Evolutionary conservation across 2,329 filamentous ascomycete genomes (phyloP), one percentile per base, ranked within the genome.

Genomic region (Talaromyces sp.): DNA sequence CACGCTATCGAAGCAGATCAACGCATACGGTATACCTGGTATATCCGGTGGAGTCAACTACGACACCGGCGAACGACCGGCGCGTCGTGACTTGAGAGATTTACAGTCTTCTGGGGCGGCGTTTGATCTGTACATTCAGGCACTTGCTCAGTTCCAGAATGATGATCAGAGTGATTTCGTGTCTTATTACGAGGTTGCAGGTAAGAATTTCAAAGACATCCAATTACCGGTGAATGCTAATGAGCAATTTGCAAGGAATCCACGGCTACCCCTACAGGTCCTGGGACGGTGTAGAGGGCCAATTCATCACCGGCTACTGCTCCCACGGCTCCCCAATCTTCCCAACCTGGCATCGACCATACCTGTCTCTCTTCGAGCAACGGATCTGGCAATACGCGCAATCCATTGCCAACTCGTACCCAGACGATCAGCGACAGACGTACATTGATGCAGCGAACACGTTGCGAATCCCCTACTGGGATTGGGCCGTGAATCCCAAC

Each of bases 301-400:
- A 77, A 2, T 83, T 82, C 1, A 74, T 78, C 39, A 78, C 81
- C 15, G 90, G 89, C 52, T 95, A 91, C 70, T 95, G 91, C 70
- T 83, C 84, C 13, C 91, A 96, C 72, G 82, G 80, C 22, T 89
- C 88, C 1, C 84, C 87, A 40, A 76, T 94, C 15, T 94, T 96
- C 69, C 84, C 87, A 39, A 81, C 86, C 39, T 95, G 91, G 91
- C 91, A 96, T 77, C 83, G 91, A 52, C 88, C 89, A 1, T 95
- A 93, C 71, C 77, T 94, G 57, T 77, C 82, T 9, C 73, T 87
- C 9, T 84, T 76, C 62, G 80, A 88, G 71, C 68, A 77, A 69
- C 62, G 70, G 11, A 60, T 78, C 31, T 76, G 70, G 67, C 62
- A 64, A 10, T 66, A 73, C 45, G 74, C 74, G 15, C 70, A 75